Conservation (phyloP, 805 yeast species). For the Sungouiozyma intestinalis region DNA sequence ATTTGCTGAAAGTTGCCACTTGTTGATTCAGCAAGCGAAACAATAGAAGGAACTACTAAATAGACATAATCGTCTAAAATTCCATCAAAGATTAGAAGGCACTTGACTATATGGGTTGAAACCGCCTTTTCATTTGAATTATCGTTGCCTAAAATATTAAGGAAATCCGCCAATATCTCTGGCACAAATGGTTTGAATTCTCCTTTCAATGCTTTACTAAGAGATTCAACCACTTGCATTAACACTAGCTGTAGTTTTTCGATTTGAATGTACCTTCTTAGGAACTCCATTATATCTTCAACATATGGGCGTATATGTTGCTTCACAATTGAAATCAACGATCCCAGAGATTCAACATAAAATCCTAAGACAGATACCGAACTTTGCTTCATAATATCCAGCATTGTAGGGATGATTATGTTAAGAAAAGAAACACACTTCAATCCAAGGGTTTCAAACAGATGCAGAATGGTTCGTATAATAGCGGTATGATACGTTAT, state of each 20-base stretch:
- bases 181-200: conserved; percentile 80
- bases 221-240: conserved; percentile 64
- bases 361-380: conserved; percentile 68
- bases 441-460: conserved; percentile 76
- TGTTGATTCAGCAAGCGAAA: conserved; percentile 63
- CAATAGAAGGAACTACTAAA: conserved; percentile 69
- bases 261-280: conserved; percentile 54
- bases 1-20: conserved; percentile 45
- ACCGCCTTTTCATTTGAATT: conserved; percentile 47
- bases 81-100: conserved; percentile 76
- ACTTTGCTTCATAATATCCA: conserved; percentile 68
- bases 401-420: conserved; percentile 76
- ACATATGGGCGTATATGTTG: conserved; percentile 81
- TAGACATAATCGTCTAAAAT: conserved; percentile 81
- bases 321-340: conserved; percentile 67
- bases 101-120: conserved; percentile 58
- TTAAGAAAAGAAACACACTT: conserved; percentile 80
- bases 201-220: conserved; percentile 77
- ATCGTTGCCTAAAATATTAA: conserved; percentile 63
- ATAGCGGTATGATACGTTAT: conserved; percentile 78
- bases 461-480: conserved; percentile 80
- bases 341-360: conserved; percentile 75
- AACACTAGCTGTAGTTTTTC: conserved; percentile 62
- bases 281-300: conserved; percentile 56
- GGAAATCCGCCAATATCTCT: conserved; percentile 57